Conservation (phyloP, 2,329 filamentous ascomycete species). For the Rhynchosporium graminicola region DNA sequence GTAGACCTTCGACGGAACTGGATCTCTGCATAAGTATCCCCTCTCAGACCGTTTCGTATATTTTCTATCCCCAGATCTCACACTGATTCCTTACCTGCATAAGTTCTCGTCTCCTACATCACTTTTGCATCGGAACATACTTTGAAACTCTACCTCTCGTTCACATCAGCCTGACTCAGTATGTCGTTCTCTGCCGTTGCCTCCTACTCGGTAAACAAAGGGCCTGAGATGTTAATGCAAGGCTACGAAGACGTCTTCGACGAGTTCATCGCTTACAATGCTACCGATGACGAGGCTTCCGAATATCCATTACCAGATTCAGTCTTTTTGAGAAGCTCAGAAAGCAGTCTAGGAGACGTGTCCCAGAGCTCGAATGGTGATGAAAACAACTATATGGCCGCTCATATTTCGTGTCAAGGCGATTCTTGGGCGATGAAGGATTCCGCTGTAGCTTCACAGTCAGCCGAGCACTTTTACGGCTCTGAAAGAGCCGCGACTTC, state of each 20-base stretch:
- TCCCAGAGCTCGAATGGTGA: constrained; percentile 29
- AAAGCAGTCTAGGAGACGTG: constrained; percentile 26
- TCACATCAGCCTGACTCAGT: constrained; percentile 16
- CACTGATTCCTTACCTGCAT: constrained; percentile 32
- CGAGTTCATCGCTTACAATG: constrained; percentile 61
- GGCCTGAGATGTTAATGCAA: constrained; percentile 51
- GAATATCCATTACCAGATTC: constrained; percentile 49
- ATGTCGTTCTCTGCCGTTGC: constrained; percentile 36
- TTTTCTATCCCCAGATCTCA: constrained; percentile 29
- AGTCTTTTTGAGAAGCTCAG: constrained; percentile 50
- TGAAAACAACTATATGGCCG: constrained; percentile 19
- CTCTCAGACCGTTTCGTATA: constrained; percentile 32
- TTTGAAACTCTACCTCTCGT: constrained; percentile 18
- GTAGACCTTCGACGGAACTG: constrained; percentile 23
- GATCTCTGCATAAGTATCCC: constrained; percentile 37
- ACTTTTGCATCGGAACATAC: constrained; percentile 16
- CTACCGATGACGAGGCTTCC: constrained; percentile 44
- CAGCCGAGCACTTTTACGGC: constrained; percentile 33
- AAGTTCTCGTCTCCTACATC: constrained; percentile 26
- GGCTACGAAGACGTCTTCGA: constrained; percentile 59
- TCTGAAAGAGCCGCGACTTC: constrained; percentile 39
- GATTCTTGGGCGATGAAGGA: constrained; percentile 25
- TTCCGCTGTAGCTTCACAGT: constrained; percentile 26
- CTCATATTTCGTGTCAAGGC: constrained; percentile 24
- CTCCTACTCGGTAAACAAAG: constrained; percentile 48